Base-by-base conservation (phyloP, 331 rosid species). In the Rosa hybrid region DNA sequence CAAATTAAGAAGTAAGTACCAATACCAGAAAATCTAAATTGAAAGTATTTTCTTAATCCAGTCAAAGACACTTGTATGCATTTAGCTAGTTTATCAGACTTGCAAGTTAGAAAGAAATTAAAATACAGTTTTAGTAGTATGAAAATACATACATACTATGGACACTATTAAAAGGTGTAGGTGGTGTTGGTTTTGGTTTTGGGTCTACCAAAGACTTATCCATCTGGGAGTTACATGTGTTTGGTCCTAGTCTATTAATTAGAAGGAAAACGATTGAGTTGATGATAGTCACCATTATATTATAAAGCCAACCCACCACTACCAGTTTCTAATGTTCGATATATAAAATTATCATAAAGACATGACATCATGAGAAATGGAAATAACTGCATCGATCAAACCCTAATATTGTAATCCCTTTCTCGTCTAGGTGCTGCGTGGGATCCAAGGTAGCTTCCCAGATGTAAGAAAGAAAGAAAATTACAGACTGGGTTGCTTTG, bases 201-300 rank as follows among this genome's bases (percentile, higher is more conserved):
- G 68, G 68, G 80, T 20, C 38, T 64, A 77, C 64, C 72, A 46
- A 30, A 12, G 63, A 77, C 73, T 64, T 12, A 4, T 49, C 48
- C 18, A 14, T 75, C 56, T 76, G 44, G 45, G 68, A 27, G 45
- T 34, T 60, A 11, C 9, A 30, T 45, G 59, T 45, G 79, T 45
- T 62, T 63, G 49, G 73, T 64, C 64, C 64, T 44, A 6, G 21
- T 69, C 8, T 18, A 64, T 76, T 76, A 76, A 46, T 25, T 6
- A 0, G n/a, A 11, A 48, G 0, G 49, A 64, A 77, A 62, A 77
- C 49, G 38, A 77, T 48, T 20, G 8, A 27, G 6, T 48, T 50
- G 72, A 30, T 45, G 63, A 64, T 76, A 4, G 59, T 16, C 5
- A 13, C 17, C 2, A 44, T 23, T 16, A 44, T 14, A 27, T 14